Base-by-base conservation (phyloP, 2,329 filamentous ascomycete genomes). In the Ophiostoma piceae region DNA sequence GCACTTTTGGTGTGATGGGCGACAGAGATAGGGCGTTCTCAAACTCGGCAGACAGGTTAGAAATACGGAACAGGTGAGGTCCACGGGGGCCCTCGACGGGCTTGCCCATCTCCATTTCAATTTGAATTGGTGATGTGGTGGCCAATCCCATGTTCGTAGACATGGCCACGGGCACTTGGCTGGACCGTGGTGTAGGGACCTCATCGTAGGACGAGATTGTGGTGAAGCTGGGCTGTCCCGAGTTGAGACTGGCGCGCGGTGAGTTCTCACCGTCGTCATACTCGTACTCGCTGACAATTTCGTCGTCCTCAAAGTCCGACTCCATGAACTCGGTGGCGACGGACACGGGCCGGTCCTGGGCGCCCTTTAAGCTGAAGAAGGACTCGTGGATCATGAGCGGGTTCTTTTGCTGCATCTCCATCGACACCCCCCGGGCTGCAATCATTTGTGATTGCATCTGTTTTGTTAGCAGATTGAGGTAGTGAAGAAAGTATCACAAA, bases 171-270 rank as follows among this genome's bases (percentile, higher is more conserved):
- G 74, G 39, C 66, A 51, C 39, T n/a, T 84, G 84, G 75, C 82
- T 85, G 65, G 90, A 90, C 72, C 87, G 85, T 22, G 94, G 94
- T 35, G 94, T 97, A 39, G 87, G 87, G 3, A 89, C 85, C 77
- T 96, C 93, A 76, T 96, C 92, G 75, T 91, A 93, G 1, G 92
- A 94, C 7, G 93, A 96, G 51, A 95, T 83, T 1, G 94, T 96
- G 2, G 92, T 94, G 77, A 94, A 88, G 81, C 92, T 96, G 71
- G 87, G 87, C 75, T 91, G 86, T 75, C 84, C 85, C 71, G 91
- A 93, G 75, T 91, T 86, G 72, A 91, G 79, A 79, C 89, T 92
- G 69, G 85, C 79, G 41, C 89, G 85, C 14, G 87, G 87, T 2
- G 89, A 90, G 78, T 87, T 87, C 51, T 80, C 81, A 67, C 81